phyloP scores from a whole-genome alignment of 495 filamentous ascomycete species.

The Neurospora sp. region DNA sequence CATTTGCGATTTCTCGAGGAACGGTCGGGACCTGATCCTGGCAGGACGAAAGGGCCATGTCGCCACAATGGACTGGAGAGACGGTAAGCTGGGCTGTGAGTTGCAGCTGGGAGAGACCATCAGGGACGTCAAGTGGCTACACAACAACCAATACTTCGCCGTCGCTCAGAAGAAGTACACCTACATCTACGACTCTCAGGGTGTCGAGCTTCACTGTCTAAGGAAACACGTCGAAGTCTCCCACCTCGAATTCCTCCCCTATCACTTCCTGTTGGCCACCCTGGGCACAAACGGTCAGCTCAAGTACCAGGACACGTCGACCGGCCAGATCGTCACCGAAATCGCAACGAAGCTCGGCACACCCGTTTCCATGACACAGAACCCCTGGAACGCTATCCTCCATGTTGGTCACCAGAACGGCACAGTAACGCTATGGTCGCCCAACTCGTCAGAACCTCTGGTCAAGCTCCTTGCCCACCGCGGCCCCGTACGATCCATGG shows the following conservation, averaged over 20 bases:
- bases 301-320: conserved; percentile 93
- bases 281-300: conserved; percentile 74
- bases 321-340: conserved; percentile 75
- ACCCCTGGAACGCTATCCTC: conserved; percentile 82
- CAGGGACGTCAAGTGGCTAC: conserved; percentile 81
- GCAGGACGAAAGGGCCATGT: conserved; percentile 91
- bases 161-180: conserved; percentile 97
- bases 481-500: conserved; percentile 80
- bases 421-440: conserved; percentile 91
- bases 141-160: conserved; percentile 93
- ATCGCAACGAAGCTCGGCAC: conserved; percentile 72
- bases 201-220: conserved; percentile 85
- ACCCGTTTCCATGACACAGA: conserved; percentile 76
- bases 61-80: conserved; percentile 93
- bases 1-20: conserved; percentile 73
- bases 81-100: conserved; percentile 83
- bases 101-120: conserved; percentile 84
- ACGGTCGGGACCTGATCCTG: conserved; percentile 73
- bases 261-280: conserved; percentile 88
- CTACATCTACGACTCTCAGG: conserved; percentile 79
- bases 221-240: conserved; percentile 85
- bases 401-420: conserved; percentile 92
- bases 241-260: conserved; percentile 90
- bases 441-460: conserved; percentile 72
- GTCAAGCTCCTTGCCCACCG: conserved; percentile 92